A percentile compares a stretch with the other conserved stretches of the same genome.
phyloP scores from a whole-genome alignment of 192 early-diverging fungal species.

The Radiomyces spectabilis region DNA sequence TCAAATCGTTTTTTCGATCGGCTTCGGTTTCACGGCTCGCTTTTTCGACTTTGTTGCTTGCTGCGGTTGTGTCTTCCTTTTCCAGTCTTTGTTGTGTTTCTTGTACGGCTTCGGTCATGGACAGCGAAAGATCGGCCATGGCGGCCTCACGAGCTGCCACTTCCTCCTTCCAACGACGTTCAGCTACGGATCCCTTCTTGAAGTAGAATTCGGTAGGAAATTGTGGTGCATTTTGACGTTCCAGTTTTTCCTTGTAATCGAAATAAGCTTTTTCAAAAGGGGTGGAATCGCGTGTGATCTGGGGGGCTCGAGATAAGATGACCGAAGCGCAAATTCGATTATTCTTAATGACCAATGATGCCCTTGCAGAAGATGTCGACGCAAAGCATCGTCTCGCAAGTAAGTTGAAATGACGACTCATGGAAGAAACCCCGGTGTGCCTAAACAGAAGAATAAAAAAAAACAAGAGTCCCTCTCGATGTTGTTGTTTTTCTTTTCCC shows the following conservation, averaged over 20 bases:
- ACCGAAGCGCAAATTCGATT: slow-evolving; percentile 46
- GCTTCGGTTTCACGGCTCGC: slow-evolving; percentile 51
- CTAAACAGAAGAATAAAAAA: too few species aligned
- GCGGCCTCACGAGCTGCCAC: slow-evolving; percentile 26
- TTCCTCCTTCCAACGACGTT: slow-evolving; percentile 51
- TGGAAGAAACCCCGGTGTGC: too few species aligned
- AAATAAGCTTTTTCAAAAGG: slow-evolving; percentile 66
- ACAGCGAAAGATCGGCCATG: slow-evolving; percentile 7
- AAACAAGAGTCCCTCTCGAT: too few species aligned
- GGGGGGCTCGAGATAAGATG: slow-evolving; percentile 64
- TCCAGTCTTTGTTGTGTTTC: slow-evolving; percentile 3
- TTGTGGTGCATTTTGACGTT: slow-evolving; percentile 39
- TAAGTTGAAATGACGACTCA: too few species aligned
- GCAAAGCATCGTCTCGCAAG: too few species aligned
- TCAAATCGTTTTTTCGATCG: slow-evolving; percentile 56
- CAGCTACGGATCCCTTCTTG: slow-evolving; percentile 68
- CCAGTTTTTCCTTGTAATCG: slow-evolving; percentile 55
- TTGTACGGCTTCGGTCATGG: slow-evolving; percentile 10
- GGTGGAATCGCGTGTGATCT: slow-evolving; percentile 51
- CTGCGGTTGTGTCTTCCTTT: background rate
- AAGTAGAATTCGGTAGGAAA: slow-evolving; percentile 68
- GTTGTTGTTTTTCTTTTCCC: too few species aligned
- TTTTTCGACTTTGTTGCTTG: slow-evolving; percentile 38
- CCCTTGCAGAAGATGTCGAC: too few species aligned
- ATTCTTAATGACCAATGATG: slow-evolving; percentile 29